Base-by-base conservation (phyloP, 2,329 filamentous ascomycete genomes). In the Colletotrichum sp. region DNA sequence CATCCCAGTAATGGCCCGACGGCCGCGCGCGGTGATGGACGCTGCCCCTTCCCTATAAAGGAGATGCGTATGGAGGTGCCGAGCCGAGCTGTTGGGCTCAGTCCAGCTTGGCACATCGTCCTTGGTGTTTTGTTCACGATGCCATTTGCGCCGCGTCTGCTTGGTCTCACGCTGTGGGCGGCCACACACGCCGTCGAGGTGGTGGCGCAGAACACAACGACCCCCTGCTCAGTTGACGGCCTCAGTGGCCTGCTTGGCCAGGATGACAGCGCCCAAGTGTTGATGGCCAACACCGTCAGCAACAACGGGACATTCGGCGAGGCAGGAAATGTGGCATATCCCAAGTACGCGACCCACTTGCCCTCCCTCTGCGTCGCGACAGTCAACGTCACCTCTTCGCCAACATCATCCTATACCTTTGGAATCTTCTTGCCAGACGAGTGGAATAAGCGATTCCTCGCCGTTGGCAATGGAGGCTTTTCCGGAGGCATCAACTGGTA, bases 401-500 rank as follows among this genome's bases (percentile, higher is more conserved):
- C 52, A n/a, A 81, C 80, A 3, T 83, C 81, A 0, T 76, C 79
- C 2, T 85, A 78, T 75, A 80, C 78, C 6, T 81, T 84, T 57
- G 83, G 81, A 2, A 55, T 86, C 10, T 82, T 85, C 64, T 77
- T 85, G 5, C 83, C 83, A 0, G 71, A 74, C 1, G 32, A 74
- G 22, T 85, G 84, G 84, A 83, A 83, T 39, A 55, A 75, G 4
- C 79, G 82, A 8, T 80, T 84, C 68, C 78, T 85, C n/a, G 78
- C 81, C 3, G 79, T 80, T 1, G 84, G 84, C 7, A 84, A 84
- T 68, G 82, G 81, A 16, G 84, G 75, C 30, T 73, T 73, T 36
- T 68, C 71, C 8, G 71, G 71, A 39, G 71, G 55, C 26, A 73
- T 73, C 52, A 73, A 69, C 66, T 73, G 71, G 71, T 68, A 68